Evolutionary conservation across 192 early-diverging fungal species (phyloP).

Genomic region (Coemansia sp.): DNA sequence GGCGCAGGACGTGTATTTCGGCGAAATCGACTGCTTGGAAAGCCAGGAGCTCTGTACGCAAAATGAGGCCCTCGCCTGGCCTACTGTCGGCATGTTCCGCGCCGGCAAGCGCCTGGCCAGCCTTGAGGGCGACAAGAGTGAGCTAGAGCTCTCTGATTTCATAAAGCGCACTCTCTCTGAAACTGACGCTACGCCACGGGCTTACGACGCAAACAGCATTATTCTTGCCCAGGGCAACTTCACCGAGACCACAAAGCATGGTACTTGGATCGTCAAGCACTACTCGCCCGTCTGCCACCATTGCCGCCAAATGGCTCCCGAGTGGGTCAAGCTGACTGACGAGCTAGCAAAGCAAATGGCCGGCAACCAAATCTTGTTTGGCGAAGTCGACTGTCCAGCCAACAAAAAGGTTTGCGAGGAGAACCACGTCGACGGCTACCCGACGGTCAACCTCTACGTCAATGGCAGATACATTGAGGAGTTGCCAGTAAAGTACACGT

Average conservation of each 20-base stretch:
- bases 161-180: constrained; percentile 9
- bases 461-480: constrained; percentile 41
- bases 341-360: constrained; percentile 37
- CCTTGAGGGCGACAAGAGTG: constrained; percentile 32
- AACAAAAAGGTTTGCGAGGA: constrained; percentile 64
- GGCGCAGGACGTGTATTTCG: constrained; percentile 61
- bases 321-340: constrained; percentile 69
- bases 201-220: constrained; percentile 48
- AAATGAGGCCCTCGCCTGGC: constrained; percentile 58
- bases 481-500: constrained; percentile 34
- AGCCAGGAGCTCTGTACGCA: constrained; percentile 61
- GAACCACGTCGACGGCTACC: constrained; percentile 60
- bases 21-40: constrained; percentile 65
- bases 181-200: background rate
- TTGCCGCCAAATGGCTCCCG: constrained; percentile 78
- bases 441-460: constrained; percentile 61
- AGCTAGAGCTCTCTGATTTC: constrained; percentile 20
- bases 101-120: constrained; percentile 14
- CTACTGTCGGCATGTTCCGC: constrained; percentile 58
- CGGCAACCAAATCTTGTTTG: constrained; percentile 59
- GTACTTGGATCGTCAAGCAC: constrained; percentile 83
- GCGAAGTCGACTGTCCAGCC: constrained; percentile 66
- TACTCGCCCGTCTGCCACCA: constrained; percentile 87
- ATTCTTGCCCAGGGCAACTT: constrained; percentile 52
- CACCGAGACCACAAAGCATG: constrained; percentile 52